A percentile compares a stretch with the other conserved stretches of the same genome.
Conservation (phyloP, 2,329 filamentous ascomycete species). For the Rhinocladiella mackenziei region DNA sequence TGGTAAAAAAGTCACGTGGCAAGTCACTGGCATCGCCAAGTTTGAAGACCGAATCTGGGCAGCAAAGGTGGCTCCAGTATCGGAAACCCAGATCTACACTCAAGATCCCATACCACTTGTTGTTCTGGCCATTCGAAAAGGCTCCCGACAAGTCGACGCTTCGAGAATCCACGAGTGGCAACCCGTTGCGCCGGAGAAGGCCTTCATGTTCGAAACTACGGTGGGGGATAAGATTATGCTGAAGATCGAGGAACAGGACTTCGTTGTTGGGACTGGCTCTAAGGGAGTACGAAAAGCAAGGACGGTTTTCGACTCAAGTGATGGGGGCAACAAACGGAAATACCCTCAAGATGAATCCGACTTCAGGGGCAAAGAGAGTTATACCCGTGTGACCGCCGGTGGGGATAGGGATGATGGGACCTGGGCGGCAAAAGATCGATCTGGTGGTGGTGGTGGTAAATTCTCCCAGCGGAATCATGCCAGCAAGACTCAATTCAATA, state of each 20-base stretch:
- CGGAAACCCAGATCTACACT: conserved; percentile 65
- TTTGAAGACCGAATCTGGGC: conserved; percentile 85
- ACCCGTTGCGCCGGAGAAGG: conserved; percentile 64
- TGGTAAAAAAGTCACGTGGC: conserved; percentile 77
- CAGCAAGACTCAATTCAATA: conserved; percentile 28
- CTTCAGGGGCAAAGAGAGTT: conserved; percentile 37
- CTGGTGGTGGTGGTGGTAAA: conserved; percentile 9
- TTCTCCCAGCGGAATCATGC: conserved; percentile 20
- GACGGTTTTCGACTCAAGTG: conserved; percentile 53
- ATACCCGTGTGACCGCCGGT: conserved; percentile 30
- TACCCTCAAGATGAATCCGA: conserved; percentile 55
- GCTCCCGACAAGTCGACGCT: conserved; percentile 73
- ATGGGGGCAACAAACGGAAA: conserved; percentile 57
- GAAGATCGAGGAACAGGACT: conserved; percentile 70
- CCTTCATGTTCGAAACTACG: conserved; percentile 72
- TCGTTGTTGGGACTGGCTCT: conserved; percentile 2
- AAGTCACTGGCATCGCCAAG: conserved; percentile 70
- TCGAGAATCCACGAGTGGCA: conserved; percentile 80
- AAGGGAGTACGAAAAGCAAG: conserved; percentile 9
- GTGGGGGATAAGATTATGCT: conserved; percentile 85
- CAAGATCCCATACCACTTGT: conserved; percentile 75
- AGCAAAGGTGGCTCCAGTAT: conserved; percentile 69
- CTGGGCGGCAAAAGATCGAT: conserved; percentile 8
- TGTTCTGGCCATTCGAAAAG: conserved; percentile 74
- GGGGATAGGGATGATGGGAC: conserved; percentile 31